phyloP scores from a whole-genome alignment of 208 protist genomes.

The Porcisia hertigi region DNA sequence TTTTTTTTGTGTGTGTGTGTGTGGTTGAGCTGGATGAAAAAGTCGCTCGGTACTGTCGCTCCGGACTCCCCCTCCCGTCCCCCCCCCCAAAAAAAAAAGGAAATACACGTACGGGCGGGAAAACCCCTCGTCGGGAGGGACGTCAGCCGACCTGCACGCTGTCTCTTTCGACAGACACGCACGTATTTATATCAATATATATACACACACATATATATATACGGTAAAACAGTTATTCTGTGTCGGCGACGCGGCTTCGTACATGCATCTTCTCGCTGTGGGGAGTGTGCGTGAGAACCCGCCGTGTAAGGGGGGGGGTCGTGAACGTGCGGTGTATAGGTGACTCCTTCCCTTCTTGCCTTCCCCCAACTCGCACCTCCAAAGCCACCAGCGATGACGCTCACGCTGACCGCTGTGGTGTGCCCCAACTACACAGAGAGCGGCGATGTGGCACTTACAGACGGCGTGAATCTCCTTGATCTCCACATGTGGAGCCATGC shows the following conservation, averaged over 20 bases:
- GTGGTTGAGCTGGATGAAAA: no score
- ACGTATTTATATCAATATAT: no score
- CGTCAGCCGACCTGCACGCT: no score
- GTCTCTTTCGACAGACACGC: no score
- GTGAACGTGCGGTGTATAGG: background rate
- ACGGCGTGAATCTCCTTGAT: constrained; percentile 19
- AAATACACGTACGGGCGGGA: no score
- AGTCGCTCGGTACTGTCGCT: no score
- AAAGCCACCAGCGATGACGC: constrained; percentile 3
- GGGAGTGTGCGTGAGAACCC: background rate
- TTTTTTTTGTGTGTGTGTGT: no score
- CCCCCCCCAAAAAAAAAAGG: no score
- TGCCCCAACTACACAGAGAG: background rate
- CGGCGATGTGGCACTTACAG: background rate
- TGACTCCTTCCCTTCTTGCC: background rate
- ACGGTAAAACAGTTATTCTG: background rate
- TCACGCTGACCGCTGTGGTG: constrained; percentile 7
- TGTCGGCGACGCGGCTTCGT: background rate
- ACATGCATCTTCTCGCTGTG: background rate
- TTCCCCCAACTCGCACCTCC: background rate
- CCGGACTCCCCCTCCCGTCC: no score
- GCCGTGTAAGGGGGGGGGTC: no score
- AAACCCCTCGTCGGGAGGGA: no score
- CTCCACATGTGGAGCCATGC: constrained; percentile 19
- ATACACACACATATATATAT: no score